phyloP scores from a whole-genome alignment of 1,139 yeast genomes.

The Trichomonascaceae sp. region DNA sequence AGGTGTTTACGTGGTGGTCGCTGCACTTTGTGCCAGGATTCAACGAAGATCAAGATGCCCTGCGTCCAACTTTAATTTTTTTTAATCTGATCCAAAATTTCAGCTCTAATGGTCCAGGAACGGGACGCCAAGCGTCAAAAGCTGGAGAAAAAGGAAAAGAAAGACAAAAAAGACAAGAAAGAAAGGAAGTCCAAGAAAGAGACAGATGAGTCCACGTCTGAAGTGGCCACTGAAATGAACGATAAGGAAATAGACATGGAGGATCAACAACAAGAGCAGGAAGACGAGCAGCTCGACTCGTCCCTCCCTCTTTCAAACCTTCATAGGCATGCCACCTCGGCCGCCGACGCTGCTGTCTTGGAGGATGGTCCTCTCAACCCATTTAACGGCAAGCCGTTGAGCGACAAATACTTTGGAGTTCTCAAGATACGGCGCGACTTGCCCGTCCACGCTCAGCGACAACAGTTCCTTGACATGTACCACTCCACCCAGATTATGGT shows the following conservation, averaged over 20 bases:
- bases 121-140: too few relatives aligned
- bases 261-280: not conserved
- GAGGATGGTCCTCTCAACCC: conserved; percentile 63
- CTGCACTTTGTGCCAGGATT: too few relatives aligned
- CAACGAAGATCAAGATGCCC: too few relatives aligned
- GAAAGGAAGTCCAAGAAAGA: not conserved
- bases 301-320: conserved; percentile 1
- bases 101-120: too few relatives aligned
- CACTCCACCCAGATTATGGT: conserved; percentile 91
- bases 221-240: not conserved
- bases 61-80: too few relatives aligned
- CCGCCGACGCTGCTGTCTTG: conserved; percentile 48
- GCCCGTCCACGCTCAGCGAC: conserved; percentile 91
- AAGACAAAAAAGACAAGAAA: not conserved
- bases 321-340: conserved; percentile 53
- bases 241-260: conserved; percentile 1
- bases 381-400: conserved; percentile 54
- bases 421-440: conserved; percentile 67
- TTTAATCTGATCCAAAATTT: too few relatives aligned
- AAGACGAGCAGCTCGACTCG: not conserved
- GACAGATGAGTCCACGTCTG: not conserved
- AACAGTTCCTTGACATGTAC: conserved; percentile 70
- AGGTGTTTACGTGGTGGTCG: too few relatives aligned
- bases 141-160: too few relatives aligned
- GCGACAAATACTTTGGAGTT: conserved; percentile 61